These are phyloP conservation scores for Piper longum DNA, from an alignment of 164 flowering plant species.

Conservation along the genomic window DNA sequence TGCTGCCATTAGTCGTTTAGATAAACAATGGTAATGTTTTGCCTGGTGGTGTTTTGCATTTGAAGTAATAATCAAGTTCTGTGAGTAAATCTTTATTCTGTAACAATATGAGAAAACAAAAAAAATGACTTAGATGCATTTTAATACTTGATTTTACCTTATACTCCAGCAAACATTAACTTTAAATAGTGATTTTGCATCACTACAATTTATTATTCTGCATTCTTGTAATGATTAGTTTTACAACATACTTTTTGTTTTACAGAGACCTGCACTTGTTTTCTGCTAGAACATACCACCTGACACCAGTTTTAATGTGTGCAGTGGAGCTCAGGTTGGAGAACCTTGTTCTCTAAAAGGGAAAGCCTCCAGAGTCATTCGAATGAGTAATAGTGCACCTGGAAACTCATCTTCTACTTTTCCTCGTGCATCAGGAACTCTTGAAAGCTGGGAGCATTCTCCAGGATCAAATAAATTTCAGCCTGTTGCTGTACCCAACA, in stretches of 20 bases:
- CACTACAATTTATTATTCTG: too few relatives aligned
- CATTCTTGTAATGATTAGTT: too few relatives aligned
- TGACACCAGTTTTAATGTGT: slow-evolving; percentile 29
- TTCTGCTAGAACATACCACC: neutral
- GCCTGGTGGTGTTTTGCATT: neutral
- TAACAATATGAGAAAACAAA: neutral
- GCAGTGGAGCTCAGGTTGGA: slow-evolving; percentile 33
- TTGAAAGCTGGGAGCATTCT: slow-evolving; percentile 62
- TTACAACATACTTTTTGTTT: neutral
- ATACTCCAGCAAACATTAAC: too few relatives aligned
- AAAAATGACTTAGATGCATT: neutral
- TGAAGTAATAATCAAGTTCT: too few relatives aligned
- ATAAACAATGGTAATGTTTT: too few relatives aligned
- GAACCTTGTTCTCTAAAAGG: slow-evolving; percentile 42
- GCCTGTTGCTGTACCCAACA: slow-evolving; percentile 29
- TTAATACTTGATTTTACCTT: neutral
- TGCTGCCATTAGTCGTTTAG: neutral
- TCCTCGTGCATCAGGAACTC: slow-evolving; percentile 34
- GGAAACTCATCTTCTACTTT: slow-evolving; percentile 42
- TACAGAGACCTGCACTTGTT: neutral
- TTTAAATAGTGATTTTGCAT: too few relatives aligned
- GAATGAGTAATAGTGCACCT: slow-evolving; percentile 33
- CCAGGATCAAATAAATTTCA: slow-evolving; percentile 32
- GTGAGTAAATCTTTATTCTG: too few relatives aligned
- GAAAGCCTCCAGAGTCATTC: slow-evolving; percentile 62